phyloP scores from a whole-genome alignment of 345 rosid species.

The Eucalyptus curtisii region DNA sequence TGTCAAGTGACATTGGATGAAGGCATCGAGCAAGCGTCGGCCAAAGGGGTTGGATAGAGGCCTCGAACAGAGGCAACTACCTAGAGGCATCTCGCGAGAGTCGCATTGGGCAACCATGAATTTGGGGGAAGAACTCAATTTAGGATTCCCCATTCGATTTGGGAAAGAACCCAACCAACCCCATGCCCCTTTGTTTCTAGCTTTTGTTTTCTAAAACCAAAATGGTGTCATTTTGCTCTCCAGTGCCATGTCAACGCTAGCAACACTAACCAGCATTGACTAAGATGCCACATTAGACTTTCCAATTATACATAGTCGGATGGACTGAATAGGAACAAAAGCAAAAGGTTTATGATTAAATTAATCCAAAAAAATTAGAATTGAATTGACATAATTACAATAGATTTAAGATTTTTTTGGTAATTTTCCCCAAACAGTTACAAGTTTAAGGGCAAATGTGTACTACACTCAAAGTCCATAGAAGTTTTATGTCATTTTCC shows the following conservation, averaged over 20 bases:
- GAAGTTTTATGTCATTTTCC: not conserved
- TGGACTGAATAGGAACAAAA: not conserved
- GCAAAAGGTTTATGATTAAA: not conserved
- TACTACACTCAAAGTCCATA: not conserved
- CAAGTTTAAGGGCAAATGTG: not conserved
- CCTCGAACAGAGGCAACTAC: rapidly evolving
- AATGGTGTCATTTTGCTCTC: not conserved
- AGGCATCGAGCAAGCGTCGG: rapidly evolving
- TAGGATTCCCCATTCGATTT: not conserved
- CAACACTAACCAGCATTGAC: rapidly evolving
- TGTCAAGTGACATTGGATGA: not conserved
- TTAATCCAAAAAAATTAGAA: not conserved
- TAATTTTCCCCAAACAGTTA: too few species aligned
- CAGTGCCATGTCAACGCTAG: not conserved
- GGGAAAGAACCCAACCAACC: not conserved
- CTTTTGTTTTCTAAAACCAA: not conserved
- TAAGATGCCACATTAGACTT: not conserved
- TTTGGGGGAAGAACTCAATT: not conserved
- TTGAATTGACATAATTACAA: not conserved
- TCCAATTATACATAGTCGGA: rapidly evolving
- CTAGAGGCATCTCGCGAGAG: too few species aligned
- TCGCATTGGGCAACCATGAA: rapidly evolving
- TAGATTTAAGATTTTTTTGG: not conserved
- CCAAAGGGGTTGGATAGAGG: rapidly evolving
- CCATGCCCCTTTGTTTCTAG: not conserved